These are phyloP conservation scores for Fusarium torreyae DNA, from an alignment of 2,329 filamentous ascomycete genomes.

Conservation along the genomic window DNA sequence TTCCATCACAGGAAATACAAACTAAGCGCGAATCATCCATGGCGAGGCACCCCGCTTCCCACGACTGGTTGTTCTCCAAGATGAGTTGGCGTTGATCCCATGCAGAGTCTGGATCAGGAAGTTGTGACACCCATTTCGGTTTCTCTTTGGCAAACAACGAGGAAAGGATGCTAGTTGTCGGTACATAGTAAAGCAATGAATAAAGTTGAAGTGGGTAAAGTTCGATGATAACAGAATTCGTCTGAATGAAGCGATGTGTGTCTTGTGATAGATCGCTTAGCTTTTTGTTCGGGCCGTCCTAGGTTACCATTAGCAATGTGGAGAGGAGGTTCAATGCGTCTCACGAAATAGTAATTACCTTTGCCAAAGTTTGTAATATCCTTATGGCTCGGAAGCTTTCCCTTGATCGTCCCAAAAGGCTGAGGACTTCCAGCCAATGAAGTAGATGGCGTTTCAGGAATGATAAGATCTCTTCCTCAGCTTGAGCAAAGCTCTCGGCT, in stretches of 20 bases:
- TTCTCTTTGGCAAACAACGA: not conserved
- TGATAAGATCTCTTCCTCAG: not conserved
- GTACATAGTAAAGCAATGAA: not conserved
- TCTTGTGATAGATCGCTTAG: not conserved
- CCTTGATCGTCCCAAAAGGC: not conserved
- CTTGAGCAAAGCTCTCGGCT: not conserved
- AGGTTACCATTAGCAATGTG: not conserved
- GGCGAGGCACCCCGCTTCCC: not conserved
- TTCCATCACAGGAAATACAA: not conserved
- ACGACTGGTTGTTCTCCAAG: not conserved
- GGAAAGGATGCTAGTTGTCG: accelerated
- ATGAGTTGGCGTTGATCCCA: not conserved
- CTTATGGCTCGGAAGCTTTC: not conserved
- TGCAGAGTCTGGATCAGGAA: not conserved
- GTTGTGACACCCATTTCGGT: not conserved
- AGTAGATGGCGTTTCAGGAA: not conserved
- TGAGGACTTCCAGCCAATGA: constrained; percentile 1
- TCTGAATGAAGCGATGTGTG: constrained; percentile 1
- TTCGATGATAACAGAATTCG: not conserved
- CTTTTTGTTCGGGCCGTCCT: not conserved
- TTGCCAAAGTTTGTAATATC: not conserved
- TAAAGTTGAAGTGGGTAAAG: not conserved
- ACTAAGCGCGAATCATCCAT: not conserved
- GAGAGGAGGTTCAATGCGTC: not conserved
- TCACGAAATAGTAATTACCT: not conserved